Percentiles rank a stretch among this genome's conserved stretches.
These are phyloP conservation scores for Diversispora epigaea DNA, from an alignment of 192 early-diverging fungal genomes.

Conservation along the genomic window DNA sequence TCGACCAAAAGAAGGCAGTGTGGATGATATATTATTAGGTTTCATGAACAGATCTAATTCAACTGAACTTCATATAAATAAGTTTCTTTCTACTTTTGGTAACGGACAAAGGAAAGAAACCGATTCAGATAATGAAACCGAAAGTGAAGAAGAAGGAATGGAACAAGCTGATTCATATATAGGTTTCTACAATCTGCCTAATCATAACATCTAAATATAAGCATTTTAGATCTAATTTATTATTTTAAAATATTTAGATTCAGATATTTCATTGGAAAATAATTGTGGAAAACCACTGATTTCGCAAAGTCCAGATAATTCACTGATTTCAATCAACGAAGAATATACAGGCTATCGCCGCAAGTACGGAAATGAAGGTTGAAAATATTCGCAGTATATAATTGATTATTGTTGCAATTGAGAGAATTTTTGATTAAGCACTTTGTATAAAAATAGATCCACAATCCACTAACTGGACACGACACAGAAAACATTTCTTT, in stretches of 20 bases:
- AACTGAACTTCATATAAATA: neutral
- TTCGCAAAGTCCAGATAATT: neutral
- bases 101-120: neutral
- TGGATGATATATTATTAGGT: slow-evolving; percentile 10
- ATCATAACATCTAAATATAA: neutral
- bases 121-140: no score
- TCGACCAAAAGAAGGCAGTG: slow-evolving; percentile 9
- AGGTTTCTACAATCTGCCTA: neutral
- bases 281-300: neutral
- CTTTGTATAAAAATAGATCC: slow-evolving; percentile 20
- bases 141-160: neutral
- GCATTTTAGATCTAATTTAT: neutral
- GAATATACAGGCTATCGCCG: slow-evolving; percentile 31
- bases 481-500: slow-evolving; percentile 83
- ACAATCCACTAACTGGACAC: slow-evolving; percentile 46
- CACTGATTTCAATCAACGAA: neutral
- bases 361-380: slow-evolving; percentile 32
- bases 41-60: slow-evolving; percentile 25
- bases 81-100: neutral
- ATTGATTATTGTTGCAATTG: neutral
- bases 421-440: neutral
- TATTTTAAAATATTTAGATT: slow-evolving; percentile 20
- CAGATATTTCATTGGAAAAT: slow-evolving; percentile 2
- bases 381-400: slow-evolving; percentile 6
- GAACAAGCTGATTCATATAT: neutral